Base-by-base conservation (phyloP, 2,329 filamentous ascomycete genomes). In the Chrysoporthe austroafricana region DNA sequence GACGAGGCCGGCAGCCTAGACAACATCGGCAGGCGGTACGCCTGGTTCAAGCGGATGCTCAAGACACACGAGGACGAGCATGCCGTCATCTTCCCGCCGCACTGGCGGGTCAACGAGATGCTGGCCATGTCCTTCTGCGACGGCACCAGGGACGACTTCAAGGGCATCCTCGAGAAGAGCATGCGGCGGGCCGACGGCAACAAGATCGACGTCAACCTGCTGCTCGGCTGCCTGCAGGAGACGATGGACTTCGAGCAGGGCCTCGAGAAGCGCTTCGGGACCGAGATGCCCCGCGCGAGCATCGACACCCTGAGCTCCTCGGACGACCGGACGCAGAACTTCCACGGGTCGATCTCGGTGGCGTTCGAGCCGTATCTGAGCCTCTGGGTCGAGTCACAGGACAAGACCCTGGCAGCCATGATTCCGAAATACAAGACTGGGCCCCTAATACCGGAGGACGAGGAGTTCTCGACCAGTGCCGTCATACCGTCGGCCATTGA, bases 361-460 rank as follows among this genome's bases (percentile, higher is more conserved):
- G 96, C 96, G 0, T 99, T 99, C 75, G 96, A 98, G 79, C 96
- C 96, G 1, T 99, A 98, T 77, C 85, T 99, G 71, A 97, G 93
- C 76, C 82, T 99, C 4, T 99, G 96, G 96, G 94, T 99, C 1
- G 95, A 98, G 69, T 95, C 93, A 11, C 96, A 98, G 78, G 95
- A 97, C 79, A 95, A 90, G 78, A 91, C 97, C 74, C 84, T 98
- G 67, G 91, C 93, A 6, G 80, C 84, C 8, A 88, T 98, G 79
- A 92, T 99, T 71, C 94, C 94, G 0, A 93, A 89, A 76, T 98
- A 98, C 79, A 92, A 91, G 71, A 87, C 86, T 69, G 93, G 97
- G 73, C 91, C 93, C 0, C 84, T 97, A 2, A 85, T 94, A 52
- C 89, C 92, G 3, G 82, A 86, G 0, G 96, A 97, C 72, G 96